Evolutionary conservation across 768 basidiomycete species (phyloP), one percentile per base, ranked within the genome.

Genomic region (Atractiella rhizophila): DNA sequence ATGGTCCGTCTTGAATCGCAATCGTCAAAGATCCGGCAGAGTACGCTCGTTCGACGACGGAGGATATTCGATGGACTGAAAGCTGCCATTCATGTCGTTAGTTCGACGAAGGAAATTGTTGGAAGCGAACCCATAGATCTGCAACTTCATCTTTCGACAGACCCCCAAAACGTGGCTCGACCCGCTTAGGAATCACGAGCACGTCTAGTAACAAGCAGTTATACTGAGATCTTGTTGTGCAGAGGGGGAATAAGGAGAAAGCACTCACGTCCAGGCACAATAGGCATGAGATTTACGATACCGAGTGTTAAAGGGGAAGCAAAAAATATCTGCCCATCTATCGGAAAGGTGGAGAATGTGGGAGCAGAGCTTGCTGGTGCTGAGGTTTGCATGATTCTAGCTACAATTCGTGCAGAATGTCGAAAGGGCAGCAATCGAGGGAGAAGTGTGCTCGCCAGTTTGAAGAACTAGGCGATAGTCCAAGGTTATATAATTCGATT

Each of bases 261-360:
- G 10, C 29, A 68, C 80, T 61, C 59, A 96, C 88, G 85, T 35
- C 85, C 85, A 29, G 83, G 82, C 8, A 86, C 71, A 49, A 91
- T 73, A 1, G 86, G 88, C 52, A 83, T 91, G 46, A 91, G 69
- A 56, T 96, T 96, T 34, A 94, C 86, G 47, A 91, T 75, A 2
- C 79, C 88, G 9, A 43, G 9, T 1, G 40, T 37, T 2, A 40
- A 20, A 0, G 39, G 13, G 7, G 40, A 45, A 20, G 29, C 24
- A 19, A 20, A 33, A 39, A 41, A 5, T 11, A 12, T n/a, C n/a
- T n/a, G n/a, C n/a, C n/a, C n/a, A n/a, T n/a, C n/a, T n/a, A n/a
- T n/a, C n/a, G n/a, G 6, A 41, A 21, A 11, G 18, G 28, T 4
- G 23, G 40, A 15, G 37, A 15, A 27, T 18, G 21, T 9, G 28